Evolutionary conservation across 495 filamentous ascomycete genomes (phyloP), one percentile per base, ranked within the genome.

Genomic region (Aspergillus ostianus): DNA sequence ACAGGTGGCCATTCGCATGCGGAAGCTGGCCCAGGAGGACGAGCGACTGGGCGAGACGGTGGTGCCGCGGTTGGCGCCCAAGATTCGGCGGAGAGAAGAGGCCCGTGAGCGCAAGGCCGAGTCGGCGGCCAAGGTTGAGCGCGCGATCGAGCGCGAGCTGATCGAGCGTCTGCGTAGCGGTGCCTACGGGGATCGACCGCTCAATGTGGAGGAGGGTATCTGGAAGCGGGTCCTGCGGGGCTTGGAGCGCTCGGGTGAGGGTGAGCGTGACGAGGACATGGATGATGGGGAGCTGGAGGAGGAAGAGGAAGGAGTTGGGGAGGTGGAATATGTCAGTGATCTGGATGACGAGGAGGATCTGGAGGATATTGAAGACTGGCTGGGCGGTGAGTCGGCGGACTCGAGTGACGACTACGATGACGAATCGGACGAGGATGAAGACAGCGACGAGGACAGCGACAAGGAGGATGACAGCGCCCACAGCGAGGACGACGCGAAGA

Each of bases 201-300:
- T 98, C 59, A 98, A 98, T 77, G 91, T 94, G 17, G 92, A 94
- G 70, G 90, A 95, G 73, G 80, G 79, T 15, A 92, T 98, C 61
- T 98, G 94, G 94, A 96, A 97, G 87, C 94, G 91, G 84, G 95
- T 98, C 26, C 82, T 98, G 50, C 86, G 87, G 48, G 93, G 92
- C 2, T 77, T 98, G 70, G 95, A 98, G 82, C 82, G 87, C 57
- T 84, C 86, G 64, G 92, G 93, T 23, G 90, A 94, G 69, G 94
- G 88, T 49, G 81, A 80, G 65, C 80, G 92, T 63, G 94, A 98
- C 75, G 85, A 90, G 77, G 93, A 97, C 71, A 68, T 93, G 69
- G 93, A 97, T 65, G 90, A 93, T 67, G 93, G 92, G 4, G 92
- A 96, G 61, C 81, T 89, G 56, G 83, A 88, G 48, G 83, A 91